Evolutionary conservation across 2,329 filamentous ascomycete species (phyloP), one percentile per base, ranked within the genome.

Genomic region (Fusarium sp.): DNA sequence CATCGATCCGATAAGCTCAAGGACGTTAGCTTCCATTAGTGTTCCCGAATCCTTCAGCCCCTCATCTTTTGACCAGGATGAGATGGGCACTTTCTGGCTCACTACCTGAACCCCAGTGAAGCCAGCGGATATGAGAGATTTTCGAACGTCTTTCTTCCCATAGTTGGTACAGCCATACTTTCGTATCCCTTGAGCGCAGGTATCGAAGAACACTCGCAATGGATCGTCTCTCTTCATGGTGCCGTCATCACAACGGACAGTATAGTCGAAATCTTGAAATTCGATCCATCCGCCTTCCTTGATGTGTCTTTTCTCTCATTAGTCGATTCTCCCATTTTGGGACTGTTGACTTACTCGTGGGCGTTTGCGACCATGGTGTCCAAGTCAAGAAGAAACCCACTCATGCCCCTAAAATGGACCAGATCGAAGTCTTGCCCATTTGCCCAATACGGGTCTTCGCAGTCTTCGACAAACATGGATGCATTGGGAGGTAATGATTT

Each of bases 401-500:
- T 87, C 81, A 80, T 84, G 72, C 73, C 84, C 71, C 78, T 82
- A 71, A 83, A 85, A 81, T 83, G 83, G 3, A 90, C 84, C 66
- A 86, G 83, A 74, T 90, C 88, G 72, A 86, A 89, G 54, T 84
- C 79, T 6, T 81, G 77, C 49, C 85, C 86, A 26, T 80, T 79
- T 7, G 78, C 67, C 89, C 89, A 91, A 11, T 86, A 82, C 46
- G 85, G 81, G 66, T 90, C 78, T 60, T 80, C 87, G 50, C 85
- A 84, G 72, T 91, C 88, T 70, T 91, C 89, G 12, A 91, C 83
- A 60, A 89, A 80, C 77, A 90, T 90, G 10, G 81, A 82, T n/a
- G 88, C 82, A 72, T 91, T 91, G 13, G 85, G 82, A 18, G 88
- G 89, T 15, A 90, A 81, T 77, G 80, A 82, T 35, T 76, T 77